Percentiles rank a stretch among this genome's conserved stretches.
phyloP scores from a whole-genome alignment of 2,329 filamentous ascomycete species.

The Colletotrichum tamarilloi region DNA sequence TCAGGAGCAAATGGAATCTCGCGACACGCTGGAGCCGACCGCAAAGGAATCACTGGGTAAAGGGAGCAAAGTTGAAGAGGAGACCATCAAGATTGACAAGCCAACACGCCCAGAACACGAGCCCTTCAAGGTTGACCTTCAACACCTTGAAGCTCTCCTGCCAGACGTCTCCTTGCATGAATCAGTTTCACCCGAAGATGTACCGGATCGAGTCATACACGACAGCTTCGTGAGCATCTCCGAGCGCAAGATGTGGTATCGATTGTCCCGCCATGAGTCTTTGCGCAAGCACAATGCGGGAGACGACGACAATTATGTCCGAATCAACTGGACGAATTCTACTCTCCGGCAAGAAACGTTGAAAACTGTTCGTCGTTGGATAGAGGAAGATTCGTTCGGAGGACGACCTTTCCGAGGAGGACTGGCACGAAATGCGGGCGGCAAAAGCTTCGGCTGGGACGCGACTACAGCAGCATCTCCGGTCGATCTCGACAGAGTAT shows the following conservation, averaged over 20 bases:
- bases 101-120: constrained; percentile 26
- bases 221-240: constrained; percentile 66
- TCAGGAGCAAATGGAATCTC: background rate
- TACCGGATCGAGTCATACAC: constrained; percentile 59
- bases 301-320: constrained; percentile 69
- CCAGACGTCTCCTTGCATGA: constrained; percentile 38
- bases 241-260: constrained; percentile 74
- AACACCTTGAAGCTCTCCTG: constrained; percentile 48
- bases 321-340: constrained; percentile 68
- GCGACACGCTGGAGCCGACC: background rate
- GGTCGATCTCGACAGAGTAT: constrained; percentile 60
- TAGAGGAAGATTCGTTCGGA: constrained; percentile 71
- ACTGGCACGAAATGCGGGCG: constrained; percentile 47
- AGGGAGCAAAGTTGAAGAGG: background rate
- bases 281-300: constrained; percentile 66
- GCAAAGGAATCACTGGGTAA: background rate
- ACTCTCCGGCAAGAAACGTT: constrained; percentile 64
- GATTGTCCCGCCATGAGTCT: constrained; percentile 70
- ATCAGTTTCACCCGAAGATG: constrained; percentile 38
- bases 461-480: constrained; percentile 55
- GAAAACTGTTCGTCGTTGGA: constrained; percentile 72
- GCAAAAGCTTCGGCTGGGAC: constrained; percentile 72
- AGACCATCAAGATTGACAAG: constrained; percentile 4
- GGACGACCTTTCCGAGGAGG: constrained; percentile 60
- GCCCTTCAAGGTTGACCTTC: constrained; percentile 44